phyloP scores from a whole-genome alignment of 192 early-diverging fungal genomes.

The Chytriomyces sp. region DNA sequence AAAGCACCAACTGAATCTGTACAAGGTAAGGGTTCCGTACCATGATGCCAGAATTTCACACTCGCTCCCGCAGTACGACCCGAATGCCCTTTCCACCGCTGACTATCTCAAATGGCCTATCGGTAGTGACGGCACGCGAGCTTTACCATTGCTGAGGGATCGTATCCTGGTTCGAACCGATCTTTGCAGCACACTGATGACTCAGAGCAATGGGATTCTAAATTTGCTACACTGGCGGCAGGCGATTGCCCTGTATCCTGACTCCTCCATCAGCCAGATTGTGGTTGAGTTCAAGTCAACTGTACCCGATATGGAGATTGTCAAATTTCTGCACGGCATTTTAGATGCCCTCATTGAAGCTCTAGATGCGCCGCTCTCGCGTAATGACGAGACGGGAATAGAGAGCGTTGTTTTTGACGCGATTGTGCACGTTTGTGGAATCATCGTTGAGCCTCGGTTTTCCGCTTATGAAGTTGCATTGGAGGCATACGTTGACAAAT shows the following conservation, averaged over 20 bases:
- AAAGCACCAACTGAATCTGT: conserved; percentile 57
- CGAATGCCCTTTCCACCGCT: conserved; percentile 35
- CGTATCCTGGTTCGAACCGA: conserved; percentile 54
- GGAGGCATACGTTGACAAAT: conserved; percentile 62
- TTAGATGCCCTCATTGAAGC: conserved; percentile 68
- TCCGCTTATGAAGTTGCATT: conserved; percentile 58
- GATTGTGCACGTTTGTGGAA: conserved; percentile 58
- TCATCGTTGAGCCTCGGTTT: conserved; percentile 65
- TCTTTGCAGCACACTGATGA: conserved; percentile 66
- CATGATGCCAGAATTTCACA: too few relatives aligned
- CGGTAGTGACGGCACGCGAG: conserved; percentile 12
- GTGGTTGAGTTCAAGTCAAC: conserved; percentile 32
- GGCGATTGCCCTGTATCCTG: conserved; percentile 22
- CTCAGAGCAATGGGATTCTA: conserved; percentile 63
- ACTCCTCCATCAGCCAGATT: conserved; percentile 39
- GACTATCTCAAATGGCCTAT: conserved; percentile 54
- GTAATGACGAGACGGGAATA: conserved; percentile 16
- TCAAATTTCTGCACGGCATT: conserved; percentile 66
- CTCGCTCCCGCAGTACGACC: conserved; percentile 63
- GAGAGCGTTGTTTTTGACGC: conserved; percentile 52
- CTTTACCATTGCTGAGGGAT: conserved; percentile 46
- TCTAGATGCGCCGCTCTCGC: conserved; percentile 37
- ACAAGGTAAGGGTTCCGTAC: conserved; percentile 60
- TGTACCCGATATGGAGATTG: conserved; percentile 67
- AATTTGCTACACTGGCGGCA: conserved; percentile 70